A percentile compares a stretch with the other conserved stretches of the same genome.
These are phyloP conservation scores for Dipodascopsis uninucleata DNA, from an alignment of 805 yeast genomes.

Conservation along the genomic window DNA sequence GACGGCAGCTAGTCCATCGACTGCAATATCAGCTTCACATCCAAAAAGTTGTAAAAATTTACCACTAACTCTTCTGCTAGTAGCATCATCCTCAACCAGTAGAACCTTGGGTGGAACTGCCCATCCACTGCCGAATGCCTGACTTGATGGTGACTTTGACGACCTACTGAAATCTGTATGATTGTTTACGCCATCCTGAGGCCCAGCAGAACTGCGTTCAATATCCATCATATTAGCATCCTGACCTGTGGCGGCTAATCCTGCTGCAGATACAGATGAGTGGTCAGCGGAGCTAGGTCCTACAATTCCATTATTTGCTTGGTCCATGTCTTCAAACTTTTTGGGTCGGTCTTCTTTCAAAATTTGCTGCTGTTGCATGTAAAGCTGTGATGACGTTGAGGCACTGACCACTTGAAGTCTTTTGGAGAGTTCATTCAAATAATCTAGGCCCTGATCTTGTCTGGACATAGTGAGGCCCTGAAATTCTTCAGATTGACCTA, in stretches of 20 bases:
- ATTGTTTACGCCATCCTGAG: neutral
- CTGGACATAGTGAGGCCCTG: constrained; percentile 10
- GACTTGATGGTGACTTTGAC: constrained; percentile 21
- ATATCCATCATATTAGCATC: constrained; percentile 15
- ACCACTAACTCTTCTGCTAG: constrained; percentile 74
- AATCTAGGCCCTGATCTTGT: constrained; percentile 21
- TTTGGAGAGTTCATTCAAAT: constrained; percentile 22
- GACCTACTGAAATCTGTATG: constrained; percentile 14
- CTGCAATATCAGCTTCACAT: constrained; percentile 86
- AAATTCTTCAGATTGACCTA: constrained; percentile 19
- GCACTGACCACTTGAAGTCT: constrained; percentile 23
- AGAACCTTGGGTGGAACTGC: constrained; percentile 46
- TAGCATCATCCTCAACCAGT: constrained; percentile 54
- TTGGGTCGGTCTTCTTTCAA: constrained; percentile 20
- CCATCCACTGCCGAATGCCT: constrained; percentile 27
- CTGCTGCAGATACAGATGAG: constrained; percentile 2
- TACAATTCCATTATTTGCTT: constrained; percentile 10
- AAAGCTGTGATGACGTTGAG: constrained; percentile 25
- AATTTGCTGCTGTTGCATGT: constrained; percentile 26
- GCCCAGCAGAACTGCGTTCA: neutral
- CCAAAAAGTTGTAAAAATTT: constrained; percentile 84
- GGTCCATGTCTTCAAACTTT: constrained; percentile 9
- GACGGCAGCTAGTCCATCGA: constrained; percentile 89
- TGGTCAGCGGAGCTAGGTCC: neutral
- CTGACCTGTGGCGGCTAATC: constrained; percentile 4